Percentiles rank a stretch among this genome's conserved stretches.
phyloP scores from a whole-genome alignment of 768 basidiomycete genomes.

The Dioszegia hungarica region DNA sequence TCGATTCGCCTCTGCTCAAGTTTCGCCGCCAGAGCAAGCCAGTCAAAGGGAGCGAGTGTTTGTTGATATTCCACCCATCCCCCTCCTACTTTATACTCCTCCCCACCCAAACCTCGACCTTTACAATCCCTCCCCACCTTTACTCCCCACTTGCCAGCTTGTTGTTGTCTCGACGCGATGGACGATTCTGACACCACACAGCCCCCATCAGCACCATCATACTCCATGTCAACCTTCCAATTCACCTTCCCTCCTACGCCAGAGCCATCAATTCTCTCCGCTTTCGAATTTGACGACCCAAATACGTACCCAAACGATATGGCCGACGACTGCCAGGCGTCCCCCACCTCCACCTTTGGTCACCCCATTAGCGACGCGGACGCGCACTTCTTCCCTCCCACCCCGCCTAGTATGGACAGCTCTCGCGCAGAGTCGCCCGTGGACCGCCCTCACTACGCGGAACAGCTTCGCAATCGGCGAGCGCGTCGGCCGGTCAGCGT shows the following conservation, averaged over 20 bases:
- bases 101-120: not conserved
- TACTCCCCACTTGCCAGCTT: not conserved
- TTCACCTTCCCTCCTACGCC: conserved; percentile 27
- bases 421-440: conserved; percentile 5
- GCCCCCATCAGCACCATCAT: no score
- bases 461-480: conserved; percentile 1
- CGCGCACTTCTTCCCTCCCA: not conserved
- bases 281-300: not conserved
- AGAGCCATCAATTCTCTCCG: conserved; percentile 24
- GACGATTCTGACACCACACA: no score
- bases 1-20: not conserved
- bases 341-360: not conserved
- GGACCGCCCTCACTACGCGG: not conserved
- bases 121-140: not conserved
- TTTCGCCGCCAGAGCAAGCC: no score
- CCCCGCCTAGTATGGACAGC: not conserved
- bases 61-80: not conserved
- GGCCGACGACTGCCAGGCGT: not conserved
- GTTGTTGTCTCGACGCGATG: not conserved
- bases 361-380: not conserved
- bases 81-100: not conserved
- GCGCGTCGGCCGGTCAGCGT: conserved; percentile 29
- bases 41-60: not conserved
- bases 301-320: not conserved
- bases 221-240: conserved; percentile 1